Evolutionary conservation across 2,329 filamentous ascomycete genomes (phyloP), one percentile per base, ranked within the genome.

Genomic region (Ceratocystis huliohia): DNA sequence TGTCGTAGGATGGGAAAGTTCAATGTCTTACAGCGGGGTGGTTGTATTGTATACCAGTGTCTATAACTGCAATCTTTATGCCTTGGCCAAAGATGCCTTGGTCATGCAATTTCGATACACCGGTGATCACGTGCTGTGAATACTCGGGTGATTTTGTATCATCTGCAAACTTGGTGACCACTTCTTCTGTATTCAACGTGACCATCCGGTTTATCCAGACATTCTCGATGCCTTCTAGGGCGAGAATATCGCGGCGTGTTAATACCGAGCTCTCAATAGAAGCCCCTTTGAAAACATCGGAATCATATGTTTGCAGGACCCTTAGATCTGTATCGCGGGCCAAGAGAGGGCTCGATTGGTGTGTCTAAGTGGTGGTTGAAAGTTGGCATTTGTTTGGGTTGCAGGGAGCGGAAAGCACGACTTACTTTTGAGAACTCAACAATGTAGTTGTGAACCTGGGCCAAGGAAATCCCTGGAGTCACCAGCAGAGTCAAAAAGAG

Each of bases 231-330:
- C 75, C 73, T 6, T 73, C 71, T 1, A 77, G 77, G 4, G 44
- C 25, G 65, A 77, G 73, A 33, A 77, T 73, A 20, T 79, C 76
- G 33, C 79, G 77, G 33, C 74, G 76, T 20, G 76, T 72, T 48
- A 76, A 61, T 65, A 82, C 75, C 64, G 79, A 74, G 71, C 83
- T 78, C 70, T 81, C 77, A 68, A 84, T 78, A 1, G 81, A 82
- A 1, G 77, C 78, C 62, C 81, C 81, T 70, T 79, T 80, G 76
- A 84, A 84, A 25, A 83, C 74, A 33, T 65, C 64, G 69, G 77
- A 75, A 70, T 76, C 80, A 68, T 48, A 65, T 48, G 64, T 65
- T 37, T 56, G 56, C 10, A 46, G 33, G 5, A 65, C 45, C 15
- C 56, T 61, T 13, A 65, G 17, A 25, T 20, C 30, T 2, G 28